Evolutionary conservation across 2,329 filamentous ascomycete genomes (phyloP), one percentile per base, ranked within the genome.

Genomic region (Trichophyton rubrum): DNA sequence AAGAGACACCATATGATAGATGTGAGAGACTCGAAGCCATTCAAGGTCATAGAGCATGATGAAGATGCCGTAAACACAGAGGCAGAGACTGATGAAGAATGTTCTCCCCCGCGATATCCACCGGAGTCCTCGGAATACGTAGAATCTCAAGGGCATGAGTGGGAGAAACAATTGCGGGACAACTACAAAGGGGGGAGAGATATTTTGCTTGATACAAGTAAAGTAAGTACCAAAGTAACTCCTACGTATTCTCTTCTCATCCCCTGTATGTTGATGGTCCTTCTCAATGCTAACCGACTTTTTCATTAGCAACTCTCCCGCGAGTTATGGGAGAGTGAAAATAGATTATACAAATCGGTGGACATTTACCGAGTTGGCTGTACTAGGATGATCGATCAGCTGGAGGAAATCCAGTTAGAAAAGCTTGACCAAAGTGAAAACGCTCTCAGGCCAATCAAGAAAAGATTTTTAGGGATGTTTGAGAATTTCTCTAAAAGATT

Each of bases 271-370:
- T 13, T 3, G 45, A 49, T 27, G 2, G 7, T 17, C 3, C 13
- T 27, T 5, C 22, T 1, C 8, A 17, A 35, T 55, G 30, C 30
- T 35, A 55, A 35, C 8, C 45, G 11, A 22, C n/a, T 1, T 1
- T 7, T 15, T n/a, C 17, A 57, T 27, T 64, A 79, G 69, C 70
- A 70, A 17, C 71, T 82, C 8, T 65, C 77, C 7, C 72, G 67
- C 1, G 73, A 79, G 60, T 71, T 82, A 17, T 70, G 78, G 7
- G 72, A 75, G n/a, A 73, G 76, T 51, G 78, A 80, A 64, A 71
- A 71, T 3, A 75, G 74, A 0, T 71, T 79, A 27, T 68, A 67
- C 3, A 71, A 76, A 30, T 74, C 79, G 27, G 66, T 79, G 3
- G 70, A 74, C 6, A 73, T 72, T 24, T 82, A 78, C 64, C 71